Evolutionary conservation across 1,284 basidiomycete species (phyloP).

Genomic region (Mycena sp.): DNA sequence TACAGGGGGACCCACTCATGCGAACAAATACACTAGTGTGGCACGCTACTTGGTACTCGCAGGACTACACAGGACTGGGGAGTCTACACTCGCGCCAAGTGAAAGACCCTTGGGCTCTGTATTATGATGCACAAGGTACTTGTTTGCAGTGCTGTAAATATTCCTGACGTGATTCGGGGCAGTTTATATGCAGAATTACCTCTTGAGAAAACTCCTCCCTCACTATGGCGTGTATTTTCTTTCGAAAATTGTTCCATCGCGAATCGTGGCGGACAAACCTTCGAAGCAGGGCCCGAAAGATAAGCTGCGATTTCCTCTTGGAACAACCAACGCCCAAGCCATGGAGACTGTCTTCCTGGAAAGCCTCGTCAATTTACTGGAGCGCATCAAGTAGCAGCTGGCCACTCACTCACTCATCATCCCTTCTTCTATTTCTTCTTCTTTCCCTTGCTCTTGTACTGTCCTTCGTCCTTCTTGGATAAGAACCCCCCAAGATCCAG

Average conservation of each 20-base stretch:
- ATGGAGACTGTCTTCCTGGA: conserved; percentile 21
- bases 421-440: conserved; percentile 18
- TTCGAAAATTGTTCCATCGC: conserved; percentile 37
- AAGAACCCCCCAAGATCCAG: conserved; percentile 51
- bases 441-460: conserved; percentile 22
- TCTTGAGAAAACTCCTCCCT: conserved; percentile 46
- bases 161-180: conserved; percentile 11
- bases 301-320: conserved; percentile 17
- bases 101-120: conserved; percentile 57
- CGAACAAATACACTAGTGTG: conserved; percentile 46
- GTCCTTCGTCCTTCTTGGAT: conserved; percentile 6
- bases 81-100: conserved; percentile 18
- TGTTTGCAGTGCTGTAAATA: background rate
- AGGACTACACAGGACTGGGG: conserved; percentile 28
- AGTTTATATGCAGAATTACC: conserved; percentile 55
- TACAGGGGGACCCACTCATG: conserved; percentile 41
- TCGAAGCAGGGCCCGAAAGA: conserved; percentile 16
- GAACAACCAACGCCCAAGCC: conserved; percentile 16
- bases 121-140: conserved; percentile 63
- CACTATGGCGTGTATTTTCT: conserved; percentile 45
- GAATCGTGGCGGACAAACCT: background rate
- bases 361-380: conserved; percentile 20
- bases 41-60: conserved; percentile 52
- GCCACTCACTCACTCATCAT: too few species aligned
- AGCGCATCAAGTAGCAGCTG: conserved; percentile 7